Evolutionary conservation across 2,329 filamentous ascomycete genomes (phyloP).

Genomic region (Trichoderma polysporum): DNA sequence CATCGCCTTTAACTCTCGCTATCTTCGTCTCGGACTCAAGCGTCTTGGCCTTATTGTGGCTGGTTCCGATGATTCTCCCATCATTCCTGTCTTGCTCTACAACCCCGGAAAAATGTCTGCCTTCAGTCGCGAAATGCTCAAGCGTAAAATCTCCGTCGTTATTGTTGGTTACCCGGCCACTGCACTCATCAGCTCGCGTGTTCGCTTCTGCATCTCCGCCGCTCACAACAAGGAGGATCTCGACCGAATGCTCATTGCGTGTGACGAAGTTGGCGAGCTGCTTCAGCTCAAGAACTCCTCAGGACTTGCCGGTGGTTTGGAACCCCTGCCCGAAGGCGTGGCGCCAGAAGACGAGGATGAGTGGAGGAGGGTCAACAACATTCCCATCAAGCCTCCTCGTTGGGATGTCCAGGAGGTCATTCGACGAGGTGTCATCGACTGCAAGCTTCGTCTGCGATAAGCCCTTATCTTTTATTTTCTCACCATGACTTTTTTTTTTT

Average conservation of each 20-base stretch:
- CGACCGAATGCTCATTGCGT: conserved; percentile 83
- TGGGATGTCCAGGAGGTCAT: conserved; percentile 86
- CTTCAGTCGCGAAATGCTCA: conserved; percentile 98
- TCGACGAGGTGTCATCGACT: conserved; percentile 69
- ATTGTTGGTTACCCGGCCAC: conserved; percentile 97
- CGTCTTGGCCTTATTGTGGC: conserved; percentile 95
- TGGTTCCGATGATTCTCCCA: conserved; percentile 96
- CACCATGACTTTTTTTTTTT: background rate
- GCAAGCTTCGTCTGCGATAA: conserved; percentile 69
- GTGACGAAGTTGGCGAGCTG: conserved; percentile 88
- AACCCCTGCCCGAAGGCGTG: conserved; percentile 71
- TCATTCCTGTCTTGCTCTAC: conserved; percentile 91
- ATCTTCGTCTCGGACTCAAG: conserved; percentile 96
- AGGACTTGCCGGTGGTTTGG: conserved; percentile 83
- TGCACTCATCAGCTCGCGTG: conserved; percentile 89
- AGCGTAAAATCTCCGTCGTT: conserved; percentile 95
- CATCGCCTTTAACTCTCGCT: conserved; percentile 96
- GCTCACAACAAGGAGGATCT: conserved; percentile 98
- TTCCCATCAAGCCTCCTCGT: conserved; percentile 72
- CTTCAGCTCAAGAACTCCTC: conserved; percentile 97
- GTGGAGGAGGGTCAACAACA: conserved; percentile 59
- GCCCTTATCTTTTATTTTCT: conserved; percentile 20
- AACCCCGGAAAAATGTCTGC: conserved; percentile 99
- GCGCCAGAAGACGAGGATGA: conserved; percentile 70
- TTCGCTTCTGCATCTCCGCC: conserved; percentile 91